Base-by-base conservation (phyloP, 2,329 filamentous ascomycete genomes). In the Beauveria sp. region DNA sequence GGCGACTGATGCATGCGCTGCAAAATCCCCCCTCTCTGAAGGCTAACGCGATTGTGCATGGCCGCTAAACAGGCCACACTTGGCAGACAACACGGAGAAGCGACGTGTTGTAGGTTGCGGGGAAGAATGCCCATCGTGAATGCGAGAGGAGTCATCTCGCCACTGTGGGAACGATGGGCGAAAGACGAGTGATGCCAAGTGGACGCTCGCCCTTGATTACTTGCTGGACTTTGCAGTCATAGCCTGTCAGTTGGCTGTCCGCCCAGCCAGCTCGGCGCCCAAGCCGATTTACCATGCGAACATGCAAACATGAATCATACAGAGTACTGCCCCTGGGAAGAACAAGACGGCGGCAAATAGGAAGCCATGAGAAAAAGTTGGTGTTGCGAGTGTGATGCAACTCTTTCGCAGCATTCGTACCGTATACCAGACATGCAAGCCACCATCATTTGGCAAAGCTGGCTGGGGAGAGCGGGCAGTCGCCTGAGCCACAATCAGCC, bases 131-230 rank as follows among this genome's bases (percentile, higher is more conserved):
- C 24, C 48, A 45, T 60, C 57, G 48, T 60, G 48, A 52, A 59
- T 10, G 31, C 24, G 28, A 49, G 55, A 52, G 57, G 6, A 60
- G 48, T 45, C 48, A 52, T 60, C 2, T 60, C 57, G 57, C 57
- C 57, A 60, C 57, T 31, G 24, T 38, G 46, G 16, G 26, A 16
- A 38, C 34, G 12, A 38, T 38, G 34, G 34, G 31, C 31, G 12
- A 34, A 34, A 34, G 31, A 34, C 31, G 31, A 34, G 31, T 14
- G 20, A 50, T 43, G 34, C 10, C 16, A 51, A 43, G 56, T 43
- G 56, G 45, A 34, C 45, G 18, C 3, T 24, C 3, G 42, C 9
- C 6, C 52, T 57, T n/a, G n/a, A 12, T 14, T 34, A 20, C 51
- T 28, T 52, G 10, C 3, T 20, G 31, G 48, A 2, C 34, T 9